Conservation (phyloP, 352 stramenopile genomes). For the Salisapilia sapeloensis region DNA sequence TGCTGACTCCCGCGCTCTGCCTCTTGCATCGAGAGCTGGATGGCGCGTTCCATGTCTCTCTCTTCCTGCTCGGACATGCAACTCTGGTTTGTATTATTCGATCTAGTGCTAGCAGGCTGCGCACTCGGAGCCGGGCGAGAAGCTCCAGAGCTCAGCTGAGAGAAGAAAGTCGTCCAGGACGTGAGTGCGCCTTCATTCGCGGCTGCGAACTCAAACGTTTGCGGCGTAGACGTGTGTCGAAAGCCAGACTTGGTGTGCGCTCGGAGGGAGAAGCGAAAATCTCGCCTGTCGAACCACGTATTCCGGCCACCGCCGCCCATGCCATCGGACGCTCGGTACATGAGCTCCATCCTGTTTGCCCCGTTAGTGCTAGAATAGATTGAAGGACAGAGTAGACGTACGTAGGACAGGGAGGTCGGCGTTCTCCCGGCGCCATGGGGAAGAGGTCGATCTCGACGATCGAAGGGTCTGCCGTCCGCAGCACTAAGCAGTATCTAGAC, state of each 20-base stretch:
- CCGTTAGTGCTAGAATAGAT: neutral
- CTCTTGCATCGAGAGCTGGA: slow-evolving; percentile 42
- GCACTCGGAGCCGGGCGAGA: too few relatives aligned
- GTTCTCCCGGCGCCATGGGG: slow-evolving; percentile 52
- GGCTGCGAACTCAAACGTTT: slow-evolving; percentile 46
- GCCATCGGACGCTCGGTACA: slow-evolving; percentile 40
- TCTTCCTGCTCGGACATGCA: slow-evolving; percentile 29
- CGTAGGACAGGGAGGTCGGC: slow-evolving; percentile 40
- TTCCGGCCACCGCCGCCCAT: slow-evolving; percentile 29
- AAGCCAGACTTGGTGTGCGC: slow-evolving; percentile 43
- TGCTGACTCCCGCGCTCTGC: slow-evolving; percentile 6
- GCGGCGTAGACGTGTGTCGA: slow-evolving; percentile 35
- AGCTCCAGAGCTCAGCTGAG: too few relatives aligned
- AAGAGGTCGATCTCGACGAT: slow-evolving; percentile 75
- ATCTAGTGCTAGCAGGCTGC: too few relatives aligned
- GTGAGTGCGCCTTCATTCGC: slow-evolving; percentile 32
- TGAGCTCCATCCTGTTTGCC: slow-evolving; percentile 17
- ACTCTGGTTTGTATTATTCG: too few relatives aligned
- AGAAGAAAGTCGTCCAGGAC: slow-evolving; percentile 57
- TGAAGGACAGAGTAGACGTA: slow-evolving; percentile 8
- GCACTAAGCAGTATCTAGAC: slow-evolving; percentile 58
- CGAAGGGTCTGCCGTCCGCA: slow-evolving; percentile 26
- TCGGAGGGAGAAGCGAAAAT: slow-evolving; percentile 46
- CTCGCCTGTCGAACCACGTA: slow-evolving; percentile 53
- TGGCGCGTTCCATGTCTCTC: slow-evolving; percentile 28